These are phyloP conservation scores for Artemisia tridentata DNA, from an alignment of 129 eudicot genomes.

Conservation along the genomic window DNA sequence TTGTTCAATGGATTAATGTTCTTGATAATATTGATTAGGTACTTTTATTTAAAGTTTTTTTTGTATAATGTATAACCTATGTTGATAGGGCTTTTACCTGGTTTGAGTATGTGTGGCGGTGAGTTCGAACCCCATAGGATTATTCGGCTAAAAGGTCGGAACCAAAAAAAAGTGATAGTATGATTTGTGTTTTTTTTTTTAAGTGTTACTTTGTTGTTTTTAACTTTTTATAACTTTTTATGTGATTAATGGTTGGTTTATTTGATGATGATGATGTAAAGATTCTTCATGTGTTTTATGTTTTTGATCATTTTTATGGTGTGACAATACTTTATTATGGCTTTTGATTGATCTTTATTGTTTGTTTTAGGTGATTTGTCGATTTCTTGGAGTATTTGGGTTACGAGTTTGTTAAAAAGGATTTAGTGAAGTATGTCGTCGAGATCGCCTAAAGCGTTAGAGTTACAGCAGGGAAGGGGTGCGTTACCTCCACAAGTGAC, in stretches of 20 bases:
- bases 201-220: too few species aligned
- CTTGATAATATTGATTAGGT: conserved; percentile 27
- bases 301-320: conserved; percentile 19
- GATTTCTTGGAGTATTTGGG: conserved; percentile 19
- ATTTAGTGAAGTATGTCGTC: conserved; percentile 33
- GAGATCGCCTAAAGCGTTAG: conserved; percentile 36
- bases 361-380: conserved; percentile 27
- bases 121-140: too few species aligned
- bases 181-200: too few species aligned
- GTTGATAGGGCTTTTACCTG: neutral
- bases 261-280: neutral
- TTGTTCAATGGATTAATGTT: conserved; percentile 28
- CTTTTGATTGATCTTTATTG: conserved; percentile 7
- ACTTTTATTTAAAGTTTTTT: conserved; percentile 4
- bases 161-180: too few species aligned
- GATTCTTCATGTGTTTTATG: conserved; percentile 29
- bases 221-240: conserved; percentile 3
- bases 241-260: neutral
- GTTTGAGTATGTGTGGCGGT: too few species aligned
- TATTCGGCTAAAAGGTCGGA: too few species aligned
- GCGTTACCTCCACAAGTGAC: conserved; percentile 48
- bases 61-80: neutral
- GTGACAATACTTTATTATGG: conserved; percentile 12
- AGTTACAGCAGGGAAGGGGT: conserved; percentile 30
- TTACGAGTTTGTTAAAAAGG: neutral